phyloP scores from a whole-genome alignment of 2,329 filamentous ascomycete species.

The Fusarium napiforme region DNA sequence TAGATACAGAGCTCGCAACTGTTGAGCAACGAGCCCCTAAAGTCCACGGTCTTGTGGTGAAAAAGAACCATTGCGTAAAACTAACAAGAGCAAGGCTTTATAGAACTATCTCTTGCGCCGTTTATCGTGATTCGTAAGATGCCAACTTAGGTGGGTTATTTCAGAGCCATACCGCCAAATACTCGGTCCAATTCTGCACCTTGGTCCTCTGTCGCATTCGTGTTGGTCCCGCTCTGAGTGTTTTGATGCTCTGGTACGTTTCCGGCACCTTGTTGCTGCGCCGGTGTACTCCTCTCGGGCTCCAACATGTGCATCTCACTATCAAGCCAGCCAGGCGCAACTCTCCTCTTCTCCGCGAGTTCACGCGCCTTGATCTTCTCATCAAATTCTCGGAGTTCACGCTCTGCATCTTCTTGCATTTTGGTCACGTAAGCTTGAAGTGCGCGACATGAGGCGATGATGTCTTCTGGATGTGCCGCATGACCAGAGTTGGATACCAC shows the following conservation, averaged over 20 bases:
- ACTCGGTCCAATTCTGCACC: slow-evolving; percentile 68
- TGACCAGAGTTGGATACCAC: slow-evolving; percentile 82
- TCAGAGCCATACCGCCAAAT: slow-evolving; percentile 62
- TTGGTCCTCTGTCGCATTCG: slow-evolving; percentile 56
- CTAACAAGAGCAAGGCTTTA: not conserved
- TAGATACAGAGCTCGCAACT: not conserved
- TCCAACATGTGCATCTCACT: slow-evolving; percentile 76
- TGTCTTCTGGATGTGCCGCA: slow-evolving; percentile 86
- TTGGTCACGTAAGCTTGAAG: slow-evolving; percentile 80
- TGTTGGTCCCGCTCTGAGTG: slow-evolving; percentile 27
- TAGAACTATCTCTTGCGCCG: slow-evolving; percentile 2
- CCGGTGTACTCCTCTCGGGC: slow-evolving; percentile 65
- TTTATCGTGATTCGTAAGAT: slow-evolving; percentile 28
- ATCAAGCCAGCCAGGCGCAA: slow-evolving; percentile 85
- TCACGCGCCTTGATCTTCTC: slow-evolving; percentile 72
- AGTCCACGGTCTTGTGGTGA: not conserved
- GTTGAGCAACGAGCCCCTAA: not conserved
- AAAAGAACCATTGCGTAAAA: not conserved
- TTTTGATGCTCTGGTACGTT: slow-evolving; percentile 20
- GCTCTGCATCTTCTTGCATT: slow-evolving; percentile 74
- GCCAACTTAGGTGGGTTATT: slow-evolving; percentile 27
- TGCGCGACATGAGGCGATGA: slow-evolving; percentile 82
- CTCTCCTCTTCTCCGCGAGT: slow-evolving; percentile 80
- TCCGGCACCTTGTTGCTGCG: slow-evolving; percentile 44
- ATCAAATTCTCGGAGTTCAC: slow-evolving; percentile 76